Conservation (phyloP, 2,329 filamentous ascomycete species). For the Ceratocystiopsis sp. region DNA sequence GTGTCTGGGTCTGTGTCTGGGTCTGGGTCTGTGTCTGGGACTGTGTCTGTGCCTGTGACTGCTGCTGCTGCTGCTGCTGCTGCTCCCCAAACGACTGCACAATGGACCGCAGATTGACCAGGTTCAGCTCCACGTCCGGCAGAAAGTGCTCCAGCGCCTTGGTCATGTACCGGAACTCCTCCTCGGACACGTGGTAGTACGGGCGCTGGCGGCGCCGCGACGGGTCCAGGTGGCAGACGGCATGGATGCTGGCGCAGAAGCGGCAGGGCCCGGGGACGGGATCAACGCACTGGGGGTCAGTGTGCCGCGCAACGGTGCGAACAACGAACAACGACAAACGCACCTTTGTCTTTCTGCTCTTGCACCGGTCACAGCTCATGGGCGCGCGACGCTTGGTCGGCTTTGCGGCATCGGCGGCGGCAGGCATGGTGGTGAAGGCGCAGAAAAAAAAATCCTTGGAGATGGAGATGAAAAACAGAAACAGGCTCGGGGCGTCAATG, state of each 20-base stretch:
- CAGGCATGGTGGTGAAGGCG: background rate
- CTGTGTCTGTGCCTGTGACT: too few relatives aligned
- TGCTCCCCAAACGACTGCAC: slow-evolving; percentile 7
- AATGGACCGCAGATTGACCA: slow-evolving; percentile 10
- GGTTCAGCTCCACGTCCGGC: slow-evolving; percentile 12
- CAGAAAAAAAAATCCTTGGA: background rate
- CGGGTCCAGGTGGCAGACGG: slow-evolving; percentile 13
- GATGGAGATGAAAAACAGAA: background rate
- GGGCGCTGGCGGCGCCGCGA: slow-evolving; percentile 15
- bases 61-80: too few relatives aligned
- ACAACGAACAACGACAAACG: too few relatives aligned
- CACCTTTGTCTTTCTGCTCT: slow-evolving; percentile 15
- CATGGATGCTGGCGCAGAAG: slow-evolving; percentile 14
- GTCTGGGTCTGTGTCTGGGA: too few relatives aligned
- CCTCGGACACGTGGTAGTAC: slow-evolving; percentile 15
- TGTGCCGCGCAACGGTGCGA: too few relatives aligned
- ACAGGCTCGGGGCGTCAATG: background rate
- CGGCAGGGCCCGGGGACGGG: slow-evolving; percentile 14
- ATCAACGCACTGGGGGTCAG: slow-evolving; percentile 6
- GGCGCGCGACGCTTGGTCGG: slow-evolving; percentile 12
- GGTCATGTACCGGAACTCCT: slow-evolving; percentile 15
- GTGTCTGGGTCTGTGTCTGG: background rate
- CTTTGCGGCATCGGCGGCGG: too few relatives aligned
- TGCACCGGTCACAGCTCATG: slow-evolving; percentile 16
- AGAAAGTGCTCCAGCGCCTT: slow-evolving; percentile 14